phyloP scores from a whole-genome alignment of 805 yeast genomes.

The Isabelozyma heimii region DNA sequence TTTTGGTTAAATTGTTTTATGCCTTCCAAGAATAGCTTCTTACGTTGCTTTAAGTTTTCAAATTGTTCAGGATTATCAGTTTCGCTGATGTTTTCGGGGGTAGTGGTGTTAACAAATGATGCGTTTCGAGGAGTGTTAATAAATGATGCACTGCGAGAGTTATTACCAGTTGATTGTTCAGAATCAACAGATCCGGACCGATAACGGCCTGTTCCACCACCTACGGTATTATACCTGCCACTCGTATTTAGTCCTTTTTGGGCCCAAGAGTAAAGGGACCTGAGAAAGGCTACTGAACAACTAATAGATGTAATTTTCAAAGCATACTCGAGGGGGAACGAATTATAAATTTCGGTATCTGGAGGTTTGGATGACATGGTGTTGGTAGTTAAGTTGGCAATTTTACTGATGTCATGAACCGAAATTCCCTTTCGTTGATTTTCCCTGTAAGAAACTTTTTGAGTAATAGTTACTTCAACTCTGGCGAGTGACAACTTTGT shows the following conservation, averaged over 20 bases:
- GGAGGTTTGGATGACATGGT: slow-evolving; percentile 57
- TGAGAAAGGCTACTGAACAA: slow-evolving; percentile 76
- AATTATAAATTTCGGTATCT: slow-evolving; percentile 49
- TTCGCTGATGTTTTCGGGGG: slow-evolving; percentile 21
- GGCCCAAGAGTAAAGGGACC: slow-evolving; percentile 85
- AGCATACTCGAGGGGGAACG: slow-evolving; percentile 77
- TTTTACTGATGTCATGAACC: slow-evolving; percentile 68
- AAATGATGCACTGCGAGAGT: slow-evolving; percentile 28
- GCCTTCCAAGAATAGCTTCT: slow-evolving; percentile 77
- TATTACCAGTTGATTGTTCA: slow-evolving; percentile 17
- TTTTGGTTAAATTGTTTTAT: slow-evolving; percentile 77
- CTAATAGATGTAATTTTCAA: slow-evolving; percentile 78
- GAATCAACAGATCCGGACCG: slow-evolving; percentile 31
- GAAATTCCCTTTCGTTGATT: slow-evolving; percentile 54
- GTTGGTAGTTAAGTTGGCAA: slow-evolving; percentile 74
- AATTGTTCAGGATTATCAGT: slow-evolving; percentile 79
- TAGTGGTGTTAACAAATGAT: slow-evolving; percentile 10
- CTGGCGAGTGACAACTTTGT: slow-evolving; percentile 69
- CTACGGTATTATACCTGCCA: not conserved
- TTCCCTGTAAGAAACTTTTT: slow-evolving; percentile 48
- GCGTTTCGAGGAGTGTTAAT: slow-evolving; percentile 7
- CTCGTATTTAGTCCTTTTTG: slow-evolving; percentile 47
- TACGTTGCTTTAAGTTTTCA: slow-evolving; percentile 78
- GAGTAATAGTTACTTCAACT: slow-evolving; percentile 69
- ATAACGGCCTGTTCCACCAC: slow-evolving; percentile 15